Conservation (phyloP, 1,284 basidiomycete species). For the Neolentinus lepideus region DNA sequence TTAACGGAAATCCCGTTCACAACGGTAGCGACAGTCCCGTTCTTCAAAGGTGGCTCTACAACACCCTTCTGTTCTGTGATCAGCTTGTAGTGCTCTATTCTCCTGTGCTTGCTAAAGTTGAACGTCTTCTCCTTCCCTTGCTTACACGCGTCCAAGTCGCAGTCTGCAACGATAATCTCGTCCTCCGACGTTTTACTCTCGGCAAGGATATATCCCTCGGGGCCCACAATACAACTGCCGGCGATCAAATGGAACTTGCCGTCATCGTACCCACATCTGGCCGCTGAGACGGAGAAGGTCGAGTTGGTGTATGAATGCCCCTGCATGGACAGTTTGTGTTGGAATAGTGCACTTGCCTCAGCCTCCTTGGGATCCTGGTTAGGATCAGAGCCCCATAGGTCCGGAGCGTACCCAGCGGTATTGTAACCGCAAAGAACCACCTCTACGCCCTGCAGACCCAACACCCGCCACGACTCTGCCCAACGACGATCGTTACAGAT, state of each 20-base stretch:
- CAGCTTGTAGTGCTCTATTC: constrained; percentile 9
- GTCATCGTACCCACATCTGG: constrained; percentile 5
- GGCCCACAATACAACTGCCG: constrained; percentile 10
- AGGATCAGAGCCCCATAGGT: constrained; percentile 10
- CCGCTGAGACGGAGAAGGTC: background rate
- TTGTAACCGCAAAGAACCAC: constrained; percentile 11
- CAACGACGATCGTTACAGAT: constrained; percentile 12
- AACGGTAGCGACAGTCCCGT: background rate
- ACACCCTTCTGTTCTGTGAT: constrained; percentile 9
- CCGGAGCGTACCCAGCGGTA: constrained; percentile 9
- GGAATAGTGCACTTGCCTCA: constrained; percentile 8
- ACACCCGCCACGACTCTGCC: constrained; percentile 10
- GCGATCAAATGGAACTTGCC: constrained; percentile 10
- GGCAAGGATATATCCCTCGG: constrained; percentile 10
- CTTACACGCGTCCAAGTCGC: constrained; percentile 10
- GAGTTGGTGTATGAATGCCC: constrained; percentile 7
- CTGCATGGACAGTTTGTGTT: constrained; percentile 11
- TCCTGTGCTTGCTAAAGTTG: constrained; percentile 9
- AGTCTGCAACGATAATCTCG: constrained; percentile 10
- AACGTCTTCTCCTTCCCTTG: constrained; percentile 10
- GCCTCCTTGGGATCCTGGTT: constrained; percentile 8
- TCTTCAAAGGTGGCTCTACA: background rate
- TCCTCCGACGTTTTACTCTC: constrained; percentile 9
- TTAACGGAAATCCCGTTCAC: background rate
- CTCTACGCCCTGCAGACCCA: constrained; percentile 10